phyloP scores from a whole-genome alignment of 768 basidiomycete genomes.

The Trichaptum fuscoviolaceum region DNA sequence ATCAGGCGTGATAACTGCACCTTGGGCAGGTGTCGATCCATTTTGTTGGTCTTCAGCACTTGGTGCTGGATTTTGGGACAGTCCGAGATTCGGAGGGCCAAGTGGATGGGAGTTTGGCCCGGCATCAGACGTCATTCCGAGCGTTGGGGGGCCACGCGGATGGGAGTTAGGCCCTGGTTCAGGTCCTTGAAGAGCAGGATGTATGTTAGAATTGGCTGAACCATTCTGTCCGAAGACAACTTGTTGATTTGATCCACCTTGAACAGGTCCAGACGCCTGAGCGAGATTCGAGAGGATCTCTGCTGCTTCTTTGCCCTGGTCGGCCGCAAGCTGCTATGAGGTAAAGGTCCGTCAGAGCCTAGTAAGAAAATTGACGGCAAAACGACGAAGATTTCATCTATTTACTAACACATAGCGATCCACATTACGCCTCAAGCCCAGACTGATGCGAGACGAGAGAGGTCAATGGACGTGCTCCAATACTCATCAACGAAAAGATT shows the following conservation, averaged over 20 bases:
- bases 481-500: not conserved
- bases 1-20: slow-evolving; percentile 20
- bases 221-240: slow-evolving; percentile 11
- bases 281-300: slow-evolving; percentile 53
- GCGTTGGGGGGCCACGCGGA: slow-evolving; percentile 60
- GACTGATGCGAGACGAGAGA: too few relatives aligned
- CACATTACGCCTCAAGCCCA: too few relatives aligned
- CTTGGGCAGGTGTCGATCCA: slow-evolving; percentile 9
- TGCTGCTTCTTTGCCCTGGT: slow-evolving; percentile 54
- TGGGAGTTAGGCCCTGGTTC: slow-evolving; percentile 73
- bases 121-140: slow-evolving; percentile 53
- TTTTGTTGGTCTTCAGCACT: slow-evolving; percentile 11
- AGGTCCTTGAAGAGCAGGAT: slow-evolving; percentile 15
- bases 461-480: too few relatives aligned
- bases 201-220: slow-evolving; percentile 8
- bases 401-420: too few relatives aligned
- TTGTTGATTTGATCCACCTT: slow-evolving; percentile 18
- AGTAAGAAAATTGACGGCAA: too few relatives aligned
- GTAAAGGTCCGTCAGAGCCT: not conserved
- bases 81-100: slow-evolving; percentile 56
- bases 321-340: slow-evolving; percentile 29
- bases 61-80: slow-evolving; percentile 5
- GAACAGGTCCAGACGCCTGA: slow-evolving; percentile 31
- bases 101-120: slow-evolving; percentile 68
- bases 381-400: too few relatives aligned